Conservation (phyloP, 225 moss, liverwort and hornwort species). For the Lunularia cruciata region DNA sequence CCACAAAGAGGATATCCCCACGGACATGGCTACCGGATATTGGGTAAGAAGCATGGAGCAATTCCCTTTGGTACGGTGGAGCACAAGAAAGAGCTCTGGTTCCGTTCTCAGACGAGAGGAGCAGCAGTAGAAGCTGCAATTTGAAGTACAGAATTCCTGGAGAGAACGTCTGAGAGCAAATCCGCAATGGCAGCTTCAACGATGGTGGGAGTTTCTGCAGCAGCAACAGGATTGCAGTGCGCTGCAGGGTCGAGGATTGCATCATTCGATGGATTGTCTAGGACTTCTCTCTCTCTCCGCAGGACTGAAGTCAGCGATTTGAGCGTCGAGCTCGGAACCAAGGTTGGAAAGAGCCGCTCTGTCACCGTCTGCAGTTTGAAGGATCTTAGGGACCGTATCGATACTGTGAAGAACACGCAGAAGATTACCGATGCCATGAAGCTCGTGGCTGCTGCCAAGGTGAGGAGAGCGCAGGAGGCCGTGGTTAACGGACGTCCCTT, state of each 20-base stretch:
- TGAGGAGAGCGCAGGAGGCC: slow-evolving; percentile 84
- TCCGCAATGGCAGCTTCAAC: slow-evolving; percentile 35
- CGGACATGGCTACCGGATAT: slow-evolving; percentile 6
- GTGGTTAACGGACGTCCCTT: slow-evolving; percentile 82
- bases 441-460: slow-evolving; percentile 84
- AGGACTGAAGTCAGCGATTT: slow-evolving; percentile 44
- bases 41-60: not conserved
- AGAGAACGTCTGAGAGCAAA: not conserved
- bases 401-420: slow-evolving; percentile 83
- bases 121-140: not conserved
- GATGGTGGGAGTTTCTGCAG: slow-evolving; percentile 17
- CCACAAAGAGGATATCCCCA: slow-evolving; percentile 27
- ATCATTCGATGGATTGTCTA: slow-evolving; percentile 66
- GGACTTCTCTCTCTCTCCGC: slow-evolving; percentile 60
- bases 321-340: slow-evolving; percentile 40
- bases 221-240: not conserved
- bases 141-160: not conserved
- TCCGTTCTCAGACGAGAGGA: not conserved
- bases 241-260: slow-evolving; percentile 16
- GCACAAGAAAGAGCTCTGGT: slow-evolving; percentile 7
- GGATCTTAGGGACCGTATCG: slow-evolving; percentile 71
- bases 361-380: slow-evolving; percentile 56
- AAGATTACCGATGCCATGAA: slow-evolving; percentile 89
- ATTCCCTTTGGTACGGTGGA: not conserved
- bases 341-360: slow-evolving; percentile 37